These are phyloP conservation scores for Guyanaporus albipodus DNA, from an alignment of 768 basidiomycete genomes.

Conservation along the genomic window DNA sequence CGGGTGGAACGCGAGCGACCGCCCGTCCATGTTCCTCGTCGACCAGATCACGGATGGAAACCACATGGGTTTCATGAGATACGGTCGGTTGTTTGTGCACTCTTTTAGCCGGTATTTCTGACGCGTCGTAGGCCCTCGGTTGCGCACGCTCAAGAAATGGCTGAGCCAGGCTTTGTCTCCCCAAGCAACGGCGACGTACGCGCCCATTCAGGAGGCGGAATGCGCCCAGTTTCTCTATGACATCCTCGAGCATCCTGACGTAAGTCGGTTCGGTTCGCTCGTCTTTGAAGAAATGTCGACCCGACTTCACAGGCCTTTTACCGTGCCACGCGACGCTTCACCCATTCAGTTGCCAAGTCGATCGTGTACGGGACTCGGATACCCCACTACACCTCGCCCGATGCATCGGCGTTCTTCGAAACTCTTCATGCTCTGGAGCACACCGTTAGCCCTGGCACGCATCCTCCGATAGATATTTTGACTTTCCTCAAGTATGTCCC, in stretches of 20 bases:
- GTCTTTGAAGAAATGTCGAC: too few species aligned
- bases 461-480: conserved; percentile 6
- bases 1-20: conserved; percentile 5
- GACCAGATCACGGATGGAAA: conserved; percentile 5
- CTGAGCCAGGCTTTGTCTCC: neutral
- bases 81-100: neutral
- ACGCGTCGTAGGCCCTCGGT: neutral
- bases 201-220: conserved; percentile 2
- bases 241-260: conserved; percentile 1
- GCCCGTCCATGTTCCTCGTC: conserved; percentile 3
- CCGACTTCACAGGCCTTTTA: conserved; percentile 3
- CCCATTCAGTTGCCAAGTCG: conserved; percentile 3
- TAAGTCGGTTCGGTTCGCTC: neutral
- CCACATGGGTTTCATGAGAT: conserved; percentile 5
- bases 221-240: conserved; percentile 2
- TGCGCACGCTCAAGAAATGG: conserved; percentile 6
- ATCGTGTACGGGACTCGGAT: conserved; percentile 1
- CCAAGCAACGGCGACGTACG: neutral
- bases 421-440: conserved; percentile 1
- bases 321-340: conserved; percentile 1
- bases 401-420: conserved; percentile 2
- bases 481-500: conserved; percentile 4
- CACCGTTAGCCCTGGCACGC: conserved; percentile 1
- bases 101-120: neutral
- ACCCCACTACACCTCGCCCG: conserved; percentile 2